phyloP scores from a whole-genome alignment of 495 filamentous ascomycete genomes.

The Filosporella fistucella region DNA sequence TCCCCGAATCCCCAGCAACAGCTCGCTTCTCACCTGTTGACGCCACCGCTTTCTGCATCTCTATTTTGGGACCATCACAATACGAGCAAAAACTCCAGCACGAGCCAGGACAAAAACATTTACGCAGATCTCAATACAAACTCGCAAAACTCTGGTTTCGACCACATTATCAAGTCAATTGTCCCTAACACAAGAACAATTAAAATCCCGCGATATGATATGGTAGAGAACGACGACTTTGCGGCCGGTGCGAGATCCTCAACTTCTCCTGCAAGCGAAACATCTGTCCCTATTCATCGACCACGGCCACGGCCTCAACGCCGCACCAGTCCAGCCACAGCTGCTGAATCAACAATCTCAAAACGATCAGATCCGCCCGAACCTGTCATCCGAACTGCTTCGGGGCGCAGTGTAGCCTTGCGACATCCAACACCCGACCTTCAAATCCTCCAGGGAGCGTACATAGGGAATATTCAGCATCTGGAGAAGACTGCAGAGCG shows the following conservation, averaged over 20 bases:
- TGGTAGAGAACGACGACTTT: conserved; percentile 19
- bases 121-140: conserved; percentile 1
- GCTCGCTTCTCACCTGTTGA: conserved; percentile 13
- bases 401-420: conserved; percentile 54
- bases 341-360: background rate
- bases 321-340: conserved; percentile 11
- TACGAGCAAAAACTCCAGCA: conserved; percentile 6
- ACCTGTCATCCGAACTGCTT: conserved; percentile 56
- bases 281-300: conserved; percentile 2
- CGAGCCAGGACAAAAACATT: background rate
- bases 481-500: conserved; percentile 80
- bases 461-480: conserved; percentile 68
- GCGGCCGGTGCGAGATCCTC: conserved; percentile 5
- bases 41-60: conserved; percentile 8
- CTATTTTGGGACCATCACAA: conserved; percentile 16
- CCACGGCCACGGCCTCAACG: conserved; percentile 8
- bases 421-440: conserved; percentile 75
- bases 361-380: conserved; percentile 15
- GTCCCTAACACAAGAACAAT: conserved; percentile 5
- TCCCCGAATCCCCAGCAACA: background rate
- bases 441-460: conserved; percentile 68
- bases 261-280: conserved; percentile 7
- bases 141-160: background rate
- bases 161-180: conserved; percentile 8
- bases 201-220: conserved; percentile 9